Conservation (phyloP, 495 filamentous ascomycete genomes). For the Aspergillus sclerotioniger region DNA sequence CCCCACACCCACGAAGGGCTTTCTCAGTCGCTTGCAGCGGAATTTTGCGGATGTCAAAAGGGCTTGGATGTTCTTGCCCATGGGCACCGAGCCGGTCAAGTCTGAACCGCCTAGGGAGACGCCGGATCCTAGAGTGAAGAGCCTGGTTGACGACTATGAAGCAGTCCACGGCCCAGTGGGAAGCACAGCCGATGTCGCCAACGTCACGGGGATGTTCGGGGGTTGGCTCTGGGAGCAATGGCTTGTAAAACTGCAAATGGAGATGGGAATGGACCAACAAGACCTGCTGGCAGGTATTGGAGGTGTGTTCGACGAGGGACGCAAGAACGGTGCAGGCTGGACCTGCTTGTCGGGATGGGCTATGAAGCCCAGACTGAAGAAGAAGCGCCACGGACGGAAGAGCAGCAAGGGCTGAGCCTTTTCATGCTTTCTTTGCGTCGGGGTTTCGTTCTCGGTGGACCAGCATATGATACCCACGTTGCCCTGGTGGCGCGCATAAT, state of each 20-base stretch:
- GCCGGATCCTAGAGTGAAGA: conserved; percentile 53
- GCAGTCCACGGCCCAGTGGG: conserved; percentile 70
- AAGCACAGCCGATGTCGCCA: conserved; percentile 69
- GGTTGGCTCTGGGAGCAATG: conserved; percentile 96
- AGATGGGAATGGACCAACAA: conserved; percentile 68
- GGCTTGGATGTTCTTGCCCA: conserved; percentile 86
- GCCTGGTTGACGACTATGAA: conserved; percentile 47
- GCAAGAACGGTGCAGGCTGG: conserved; percentile 77
- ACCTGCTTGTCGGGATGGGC: conserved; percentile 84
- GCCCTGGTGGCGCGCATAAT: conserved; percentile 9
- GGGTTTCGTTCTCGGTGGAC: not conserved
- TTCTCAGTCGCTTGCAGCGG: conserved; percentile 69
- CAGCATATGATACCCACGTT: not conserved
- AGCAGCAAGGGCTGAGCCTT: conserved; percentile 1
- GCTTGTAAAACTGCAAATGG: conserved; percentile 81
- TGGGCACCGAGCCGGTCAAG: conserved; percentile 62
- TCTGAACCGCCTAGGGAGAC: conserved; percentile 45
- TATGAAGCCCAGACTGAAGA: conserved; percentile 66
- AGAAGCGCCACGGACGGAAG: conserved; percentile 6
- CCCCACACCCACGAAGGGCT: conserved; percentile 73
- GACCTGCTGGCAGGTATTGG: conserved; percentile 74
- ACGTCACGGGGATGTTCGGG: conserved; percentile 76
- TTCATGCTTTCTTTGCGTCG: not conserved
- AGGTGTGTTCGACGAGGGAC: conserved; percentile 79
- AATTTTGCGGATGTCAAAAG: conserved; percentile 80